Percentiles rank a stretch among this genome's conserved stretches.
Conservation (phyloP, 352 stramenopile species). For the Globisporangium takayamanum region DNA sequence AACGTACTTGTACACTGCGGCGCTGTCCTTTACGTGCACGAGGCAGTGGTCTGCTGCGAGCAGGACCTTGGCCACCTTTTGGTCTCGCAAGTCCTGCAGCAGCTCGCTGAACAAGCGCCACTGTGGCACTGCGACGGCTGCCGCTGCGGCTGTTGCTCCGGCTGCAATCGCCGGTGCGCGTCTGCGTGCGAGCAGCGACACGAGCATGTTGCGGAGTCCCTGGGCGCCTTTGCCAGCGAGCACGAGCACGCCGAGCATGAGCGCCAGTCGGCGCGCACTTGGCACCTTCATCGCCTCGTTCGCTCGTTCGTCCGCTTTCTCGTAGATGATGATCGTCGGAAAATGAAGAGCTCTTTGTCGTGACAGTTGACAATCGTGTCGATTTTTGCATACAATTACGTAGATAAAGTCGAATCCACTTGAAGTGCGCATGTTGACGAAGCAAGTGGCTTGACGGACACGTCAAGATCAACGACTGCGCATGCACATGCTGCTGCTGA, state of each 20-base stretch:
- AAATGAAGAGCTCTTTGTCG: not conserved
- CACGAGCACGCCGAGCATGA: constrained; percentile 38
- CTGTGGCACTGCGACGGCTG: constrained; percentile 15
- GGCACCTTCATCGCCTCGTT: constrained; percentile 11
- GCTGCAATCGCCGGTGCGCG: constrained; percentile 12
- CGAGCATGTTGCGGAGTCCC: constrained; percentile 20
- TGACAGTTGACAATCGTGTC: not conserved
- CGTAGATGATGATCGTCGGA: not conserved
- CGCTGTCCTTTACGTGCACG: constrained; percentile 39
- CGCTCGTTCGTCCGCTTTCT: not conserved
- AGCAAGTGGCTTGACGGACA: not conserved
- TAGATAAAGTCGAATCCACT: not conserved
- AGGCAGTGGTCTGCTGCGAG: constrained; percentile 50
- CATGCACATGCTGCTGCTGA: no score
- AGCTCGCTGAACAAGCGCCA: constrained; percentile 76
- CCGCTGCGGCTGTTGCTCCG: constrained; percentile 1
- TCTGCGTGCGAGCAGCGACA: constrained; percentile 7
- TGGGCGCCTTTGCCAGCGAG: constrained; percentile 31
- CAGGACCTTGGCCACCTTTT: constrained; percentile 58
- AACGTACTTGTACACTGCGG: constrained; percentile 50
- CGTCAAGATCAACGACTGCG: no score
- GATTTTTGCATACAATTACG: not conserved
- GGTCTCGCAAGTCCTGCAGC: constrained; percentile 36
- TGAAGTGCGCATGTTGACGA: not conserved
- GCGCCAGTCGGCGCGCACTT: constrained; percentile 22